phyloP scores from a whole-genome alignment of 2,329 filamentous ascomycete genomes.

The Fusarium azukiicola region DNA sequence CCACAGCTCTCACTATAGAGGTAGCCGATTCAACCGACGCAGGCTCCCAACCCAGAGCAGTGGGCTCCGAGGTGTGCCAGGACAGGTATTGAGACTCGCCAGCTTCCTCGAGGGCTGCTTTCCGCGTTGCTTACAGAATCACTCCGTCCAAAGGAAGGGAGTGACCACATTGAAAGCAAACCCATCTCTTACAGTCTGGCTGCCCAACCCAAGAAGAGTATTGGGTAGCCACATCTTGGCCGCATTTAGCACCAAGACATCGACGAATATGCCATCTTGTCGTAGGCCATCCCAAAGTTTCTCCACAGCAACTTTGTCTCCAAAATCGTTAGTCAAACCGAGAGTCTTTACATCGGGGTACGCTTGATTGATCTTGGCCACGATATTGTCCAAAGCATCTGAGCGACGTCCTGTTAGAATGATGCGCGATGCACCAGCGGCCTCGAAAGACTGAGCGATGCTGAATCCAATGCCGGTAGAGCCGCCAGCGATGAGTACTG shows the following conservation, averaged over 20 bases:
- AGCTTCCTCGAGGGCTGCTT: background rate
- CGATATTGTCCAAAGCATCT: conserved; percentile 8
- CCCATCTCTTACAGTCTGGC: conserved; percentile 12
- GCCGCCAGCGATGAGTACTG: conserved; percentile 84
- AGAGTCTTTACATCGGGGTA: conserved; percentile 4
- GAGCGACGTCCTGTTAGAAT: conserved; percentile 59
- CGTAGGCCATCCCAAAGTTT: background rate
- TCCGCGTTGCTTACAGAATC: conserved; percentile 4
- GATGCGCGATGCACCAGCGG: conserved; percentile 61
- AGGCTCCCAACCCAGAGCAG: no score
- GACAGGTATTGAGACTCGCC: background rate
- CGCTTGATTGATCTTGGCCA: background rate
- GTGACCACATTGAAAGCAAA: conserved; percentile 23
- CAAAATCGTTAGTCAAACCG: conserved; percentile 1
- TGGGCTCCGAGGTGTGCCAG: background rate
- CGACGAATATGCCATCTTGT: conserved; percentile 15
- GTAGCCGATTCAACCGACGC: no score
- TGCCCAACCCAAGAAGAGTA: conserved; percentile 21
- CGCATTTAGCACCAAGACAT: conserved; percentile 21
- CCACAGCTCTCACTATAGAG: no score
- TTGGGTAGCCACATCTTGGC: conserved; percentile 21
- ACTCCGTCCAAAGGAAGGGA: background rate
- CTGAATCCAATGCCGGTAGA: conserved; percentile 82
- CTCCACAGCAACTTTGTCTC: background rate
- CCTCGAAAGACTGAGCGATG: conserved; percentile 76